These are phyloP conservation scores for Vaccinium macrocarpon DNA, from an alignment of 148 eudicot species.

Conservation along the genomic window DNA sequence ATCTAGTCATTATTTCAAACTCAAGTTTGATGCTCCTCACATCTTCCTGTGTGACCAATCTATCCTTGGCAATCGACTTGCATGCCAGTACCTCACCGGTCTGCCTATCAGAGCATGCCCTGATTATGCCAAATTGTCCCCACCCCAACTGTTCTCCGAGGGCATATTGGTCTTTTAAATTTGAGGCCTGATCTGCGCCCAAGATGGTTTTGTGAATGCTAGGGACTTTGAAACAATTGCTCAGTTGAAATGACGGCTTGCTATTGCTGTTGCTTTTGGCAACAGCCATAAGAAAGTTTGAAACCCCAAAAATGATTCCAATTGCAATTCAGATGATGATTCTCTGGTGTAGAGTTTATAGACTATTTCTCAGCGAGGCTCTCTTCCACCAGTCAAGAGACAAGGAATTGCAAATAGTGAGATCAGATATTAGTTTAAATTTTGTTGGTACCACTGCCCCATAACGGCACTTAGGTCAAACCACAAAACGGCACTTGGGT, in stretches of 20 bases:
- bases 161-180: slow-evolving; percentile 51
- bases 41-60: slow-evolving; percentile 71
- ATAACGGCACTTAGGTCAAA: slow-evolving; percentile 29
- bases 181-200: slow-evolving; percentile 47
- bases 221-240: slow-evolving; percentile 44
- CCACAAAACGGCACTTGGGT: slow-evolving; percentile 21
- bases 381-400: neutral
- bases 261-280: slow-evolving; percentile 41
- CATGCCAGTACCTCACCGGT: slow-evolving; percentile 72
- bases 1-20: slow-evolving; percentile 71
- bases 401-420: neutral
- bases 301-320: slow-evolving; percentile 9
- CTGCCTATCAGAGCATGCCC: slow-evolving; percentile 59
- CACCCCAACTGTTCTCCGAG: slow-evolving; percentile 70
- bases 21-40: slow-evolving; percentile 72
- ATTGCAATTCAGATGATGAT: slow-evolving; percentile 19
- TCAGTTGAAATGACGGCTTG: slow-evolving; percentile 23
- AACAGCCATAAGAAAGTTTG: slow-evolving; percentile 51
- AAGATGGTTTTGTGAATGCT: slow-evolving; percentile 52
- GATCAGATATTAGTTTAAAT: neutral
- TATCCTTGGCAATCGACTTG: slow-evolving; percentile 73
- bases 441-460: neutral
- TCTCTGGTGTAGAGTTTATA: neutral
- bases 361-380: neutral
- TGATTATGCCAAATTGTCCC: slow-evolving; percentile 82